These are phyloP conservation scores for Aspergillus taichungensis DNA, from an alignment of 495 filamentous ascomycete species.

Conservation along the genomic window DNA sequence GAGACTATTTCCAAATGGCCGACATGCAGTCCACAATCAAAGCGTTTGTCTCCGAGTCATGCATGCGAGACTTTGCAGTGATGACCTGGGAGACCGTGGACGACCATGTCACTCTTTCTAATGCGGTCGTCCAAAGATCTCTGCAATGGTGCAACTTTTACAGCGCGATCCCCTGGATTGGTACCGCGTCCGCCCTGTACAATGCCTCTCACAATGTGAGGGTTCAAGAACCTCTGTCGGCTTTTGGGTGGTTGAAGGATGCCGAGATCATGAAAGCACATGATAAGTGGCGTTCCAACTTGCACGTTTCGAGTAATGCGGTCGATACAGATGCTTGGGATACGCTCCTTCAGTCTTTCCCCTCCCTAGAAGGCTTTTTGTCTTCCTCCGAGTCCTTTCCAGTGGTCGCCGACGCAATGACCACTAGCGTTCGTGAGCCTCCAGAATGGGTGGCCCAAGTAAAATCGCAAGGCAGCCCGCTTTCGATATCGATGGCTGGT, in stretches of 20 bases:
- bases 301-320: conserved; percentile 16
- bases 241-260: conserved; percentile 51
- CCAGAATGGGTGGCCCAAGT: conserved; percentile 32
- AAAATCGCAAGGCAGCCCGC: conserved; percentile 33
- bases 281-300: conserved; percentile 41
- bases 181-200: conserved; percentile 30
- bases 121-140: conserved; percentile 44
- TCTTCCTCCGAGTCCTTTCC: conserved; percentile 15
- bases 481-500: conserved; percentile 42
- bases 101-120: conserved; percentile 34
- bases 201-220: conserved; percentile 29
- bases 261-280: conserved; percentile 42
- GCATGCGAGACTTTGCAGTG: conserved; percentile 37
- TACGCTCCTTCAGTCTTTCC: conserved; percentile 19
- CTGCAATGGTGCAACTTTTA: conserved; percentile 51
- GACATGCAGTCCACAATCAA: conserved; percentile 38
- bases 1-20: conserved; percentile 42
- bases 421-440: conserved; percentile 21
- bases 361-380: conserved; percentile 18
- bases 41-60: conserved; percentile 46
- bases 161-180: conserved; percentile 45
- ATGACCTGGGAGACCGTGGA: conserved; percentile 48
- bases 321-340: conserved; percentile 18
- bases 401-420: conserved; percentile 3
- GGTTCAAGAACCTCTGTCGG: conserved; percentile 36